Conservation (phyloP, 768 basidiomycete genomes). For the Lanmaoa rubissima region DNA sequence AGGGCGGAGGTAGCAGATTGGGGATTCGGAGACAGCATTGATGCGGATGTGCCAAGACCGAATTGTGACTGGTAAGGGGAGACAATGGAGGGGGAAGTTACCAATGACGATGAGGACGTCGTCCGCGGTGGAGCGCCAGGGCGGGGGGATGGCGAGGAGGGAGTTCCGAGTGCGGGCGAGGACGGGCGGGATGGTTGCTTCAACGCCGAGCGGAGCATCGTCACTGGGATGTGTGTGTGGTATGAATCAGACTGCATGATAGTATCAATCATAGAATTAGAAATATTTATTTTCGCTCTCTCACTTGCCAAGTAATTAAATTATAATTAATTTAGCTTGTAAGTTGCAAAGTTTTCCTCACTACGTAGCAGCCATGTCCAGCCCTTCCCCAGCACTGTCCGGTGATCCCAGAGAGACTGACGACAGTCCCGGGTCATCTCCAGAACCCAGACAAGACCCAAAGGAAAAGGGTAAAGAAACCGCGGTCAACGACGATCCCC, state of each 20-base stretch:
- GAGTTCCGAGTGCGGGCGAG: constrained; percentile 10
- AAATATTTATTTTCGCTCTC: constrained; percentile 8
- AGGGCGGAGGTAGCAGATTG: constrained; percentile 15
- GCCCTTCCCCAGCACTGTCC: constrained; percentile 4
- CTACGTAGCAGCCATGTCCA: constrained; percentile 13
- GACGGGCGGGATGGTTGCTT: constrained; percentile 40
- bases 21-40: constrained; percentile 17
- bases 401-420: neutral
- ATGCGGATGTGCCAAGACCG: constrained; percentile 12
- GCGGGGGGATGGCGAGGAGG: constrained; percentile 28
- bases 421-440: neutral
- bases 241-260: neutral
- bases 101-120: constrained; percentile 17
- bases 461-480: constrained; percentile 7
- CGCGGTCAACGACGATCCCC: neutral
- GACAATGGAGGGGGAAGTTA: constrained; percentile 22
- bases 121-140: constrained; percentile 15
- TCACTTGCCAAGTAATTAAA: neutral
- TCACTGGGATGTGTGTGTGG: constrained; percentile 12
- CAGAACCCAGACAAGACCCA: constrained; percentile 1
- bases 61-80: constrained; percentile 14
- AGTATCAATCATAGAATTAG: neutral
- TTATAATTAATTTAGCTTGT: neutral
- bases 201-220: constrained; percentile 51
- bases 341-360: neutral